These are phyloP conservation scores for Colletotrichum sp. DNA, from an alignment of 2,329 filamentous ascomycete genomes.

Conservation along the genomic window DNA sequence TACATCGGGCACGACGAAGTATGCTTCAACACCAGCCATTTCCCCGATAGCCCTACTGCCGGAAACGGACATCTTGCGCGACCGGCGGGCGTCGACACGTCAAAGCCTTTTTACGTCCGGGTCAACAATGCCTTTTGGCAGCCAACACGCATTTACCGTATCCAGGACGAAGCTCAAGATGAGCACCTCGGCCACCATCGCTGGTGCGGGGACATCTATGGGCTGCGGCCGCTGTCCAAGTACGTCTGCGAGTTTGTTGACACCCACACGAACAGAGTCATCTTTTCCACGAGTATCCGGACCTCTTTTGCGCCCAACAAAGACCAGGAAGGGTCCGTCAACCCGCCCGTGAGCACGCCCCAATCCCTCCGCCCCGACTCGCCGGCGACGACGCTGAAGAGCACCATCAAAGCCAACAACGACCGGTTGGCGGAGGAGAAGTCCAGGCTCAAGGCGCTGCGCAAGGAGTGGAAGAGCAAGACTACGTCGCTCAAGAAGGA, in stretches of 20 bases:
- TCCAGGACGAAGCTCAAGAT: constrained; percentile 36
- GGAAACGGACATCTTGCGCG: constrained; percentile 34
- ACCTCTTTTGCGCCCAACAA: constrained; percentile 60
- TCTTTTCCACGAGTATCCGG: constrained; percentile 76
- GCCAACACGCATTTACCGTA: constrained; percentile 71
- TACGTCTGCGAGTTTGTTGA: constrained; percentile 82
- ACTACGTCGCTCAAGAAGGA: constrained; percentile 74
- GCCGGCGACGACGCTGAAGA: constrained; percentile 77
- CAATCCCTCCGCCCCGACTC: constrained; percentile 75
- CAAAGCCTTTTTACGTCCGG: constrained; percentile 79
- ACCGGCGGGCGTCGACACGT: constrained; percentile 63
- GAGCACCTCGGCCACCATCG: constrained; percentile 47
- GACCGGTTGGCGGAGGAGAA: constrained; percentile 73
- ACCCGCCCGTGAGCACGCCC: constrained; percentile 47
- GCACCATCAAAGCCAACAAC: constrained; percentile 76
- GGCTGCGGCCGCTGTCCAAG: constrained; percentile 73
- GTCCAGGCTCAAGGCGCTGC: constrained; percentile 70
- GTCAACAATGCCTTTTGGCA: constrained; percentile 84
- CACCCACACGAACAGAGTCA: constrained; percentile 66
- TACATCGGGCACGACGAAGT: constrained; percentile 81
- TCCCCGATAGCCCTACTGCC: constrained; percentile 47
- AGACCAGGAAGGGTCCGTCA: constrained; percentile 40
- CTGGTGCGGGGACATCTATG: constrained; percentile 77
- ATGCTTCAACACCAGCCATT: constrained; percentile 75
- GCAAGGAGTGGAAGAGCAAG: constrained; percentile 77